Evolutionary conservation across 441 rosid species (phyloP), one percentile per base, ranked within the genome.

Genomic region (Viola pubescens): DNA sequence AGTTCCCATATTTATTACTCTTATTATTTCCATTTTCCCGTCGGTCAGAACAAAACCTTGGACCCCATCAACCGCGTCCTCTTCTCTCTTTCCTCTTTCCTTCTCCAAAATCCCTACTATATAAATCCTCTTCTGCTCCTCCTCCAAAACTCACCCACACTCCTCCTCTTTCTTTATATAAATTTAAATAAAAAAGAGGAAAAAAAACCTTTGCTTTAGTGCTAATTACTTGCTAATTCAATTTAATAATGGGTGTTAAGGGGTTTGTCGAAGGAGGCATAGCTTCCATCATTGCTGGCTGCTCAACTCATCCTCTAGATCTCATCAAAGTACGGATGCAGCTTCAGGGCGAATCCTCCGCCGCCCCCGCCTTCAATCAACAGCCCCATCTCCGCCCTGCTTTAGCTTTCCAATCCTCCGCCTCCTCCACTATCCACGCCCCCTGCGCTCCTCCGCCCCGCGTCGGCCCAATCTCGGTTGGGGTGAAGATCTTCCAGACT

Each of bases 261-360:
- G 84, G 92, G 9, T 89, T 89, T 41, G 83, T 76, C 0, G 95
- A 89, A 67, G 97, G 97, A 11, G 95, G 97, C 2, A 66, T 85
- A 4, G 95, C 97, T 8, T 82, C 95, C 5, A 71, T 87, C 42
- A 75, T 89, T n/a, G 97, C 97, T 4, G 92, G 97, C 9, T 85
- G 87, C 70, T 81, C 90, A 2, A 89, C 95, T 48, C 95, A 89
- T 66, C 97, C 97, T 13, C 79, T 89, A 10, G 95, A 90, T 57
- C 91, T 87, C 19, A 81, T 90, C 69, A 90, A 87, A 70, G 97
- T 90, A 52, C 83, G 94, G 6, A 79, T 90, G 82, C 95, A 90
- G 61, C 91, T 88, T 9, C 96, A 88, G 54, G 96, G 96, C 9
- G 94, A 88, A 71, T 40, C n/a, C 44, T 61, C 41, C 64, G 75